A percentile compares a stretch with the other conserved stretches of the same genome.
Conservation (phyloP, 1,139 yeast genomes). For the Torulaspora globosa region DNA sequence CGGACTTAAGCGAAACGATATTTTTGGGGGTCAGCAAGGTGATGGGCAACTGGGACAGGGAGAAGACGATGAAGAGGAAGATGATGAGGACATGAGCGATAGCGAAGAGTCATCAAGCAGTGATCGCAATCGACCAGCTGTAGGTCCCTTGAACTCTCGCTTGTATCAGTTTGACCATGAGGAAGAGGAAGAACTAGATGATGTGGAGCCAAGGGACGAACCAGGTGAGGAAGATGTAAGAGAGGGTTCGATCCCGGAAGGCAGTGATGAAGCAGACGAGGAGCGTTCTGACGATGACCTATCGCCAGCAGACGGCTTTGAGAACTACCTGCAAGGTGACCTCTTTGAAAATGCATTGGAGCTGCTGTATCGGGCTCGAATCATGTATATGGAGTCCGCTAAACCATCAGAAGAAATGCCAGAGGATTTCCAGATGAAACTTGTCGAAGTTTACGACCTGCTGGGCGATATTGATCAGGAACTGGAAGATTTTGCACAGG, state of each 20-base stretch:
- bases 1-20: conserved; percentile 71
- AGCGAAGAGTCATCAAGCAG: conserved; percentile 29
- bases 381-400: conserved; percentile 15
- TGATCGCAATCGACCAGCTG: conserved; percentile 12
- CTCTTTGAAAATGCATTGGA: conserved; percentile 19
- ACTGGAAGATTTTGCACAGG: conserved; percentile 22
- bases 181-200: conserved; percentile 40
- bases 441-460: conserved; percentile 73
- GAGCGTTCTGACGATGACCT: conserved; percentile 16
- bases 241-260: conserved; percentile 21
- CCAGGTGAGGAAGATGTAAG: conserved; percentile 39
- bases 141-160: conserved; percentile 35
- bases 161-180: conserved; percentile 58
- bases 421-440: conserved; percentile 46
- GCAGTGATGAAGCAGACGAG: conserved; percentile 25
- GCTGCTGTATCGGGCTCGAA: conserved; percentile 19
- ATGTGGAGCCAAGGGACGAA: conserved; percentile 26
- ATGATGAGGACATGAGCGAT: conserved; percentile 15
- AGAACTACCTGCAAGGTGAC: conserved; percentile 16
- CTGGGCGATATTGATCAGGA: conserved; percentile 79
- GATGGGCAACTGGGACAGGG: conserved; percentile 20
- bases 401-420: conserved; percentile 58
- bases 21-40: conserved; percentile 57
- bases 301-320: conserved; percentile 12
- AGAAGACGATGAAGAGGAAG: conserved; percentile 24